Percentiles rank a stretch among this genome's conserved stretches.
phyloP scores from a whole-genome alignment of 345 rosid species.

The Aurinia saxatilis region DNA sequence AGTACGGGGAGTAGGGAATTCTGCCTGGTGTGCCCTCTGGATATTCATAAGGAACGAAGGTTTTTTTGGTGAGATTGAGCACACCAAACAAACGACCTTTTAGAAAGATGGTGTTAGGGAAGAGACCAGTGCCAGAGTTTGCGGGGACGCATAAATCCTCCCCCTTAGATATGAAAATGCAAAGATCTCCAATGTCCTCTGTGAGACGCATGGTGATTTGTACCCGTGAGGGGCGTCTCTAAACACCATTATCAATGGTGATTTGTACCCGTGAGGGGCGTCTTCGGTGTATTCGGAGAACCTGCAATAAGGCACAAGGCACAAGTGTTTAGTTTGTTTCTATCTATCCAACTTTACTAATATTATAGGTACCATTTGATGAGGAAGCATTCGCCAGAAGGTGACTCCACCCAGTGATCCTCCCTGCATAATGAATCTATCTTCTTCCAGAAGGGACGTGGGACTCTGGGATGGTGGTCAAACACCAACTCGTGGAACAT shows the following conservation, averaged over 20 bases:
- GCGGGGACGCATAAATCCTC: background rate
- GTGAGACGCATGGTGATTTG: background rate
- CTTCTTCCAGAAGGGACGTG: background rate
- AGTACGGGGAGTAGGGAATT: background rate
- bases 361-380: background rate
- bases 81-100: background rate
- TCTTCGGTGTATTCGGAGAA: background rate
- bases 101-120: background rate
- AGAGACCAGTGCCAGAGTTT: too few relatives aligned
- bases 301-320: too few relatives aligned
- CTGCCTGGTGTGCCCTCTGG: background rate
- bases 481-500: background rate
- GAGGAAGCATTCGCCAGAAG: background rate
- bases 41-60: background rate
- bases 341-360: too few relatives aligned
- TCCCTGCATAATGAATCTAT: background rate
- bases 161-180: background rate
- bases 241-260: background rate
- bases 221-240: background rate
- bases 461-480: background rate
- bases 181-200: background rate
- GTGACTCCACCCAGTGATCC: background rate
- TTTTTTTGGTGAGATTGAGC: background rate
- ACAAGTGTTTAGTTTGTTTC: too few relatives aligned
- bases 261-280: background rate